Evolutionary conservation across 331 rosid species (phyloP).

Genomic region (Pyracantha coccinea): DNA sequence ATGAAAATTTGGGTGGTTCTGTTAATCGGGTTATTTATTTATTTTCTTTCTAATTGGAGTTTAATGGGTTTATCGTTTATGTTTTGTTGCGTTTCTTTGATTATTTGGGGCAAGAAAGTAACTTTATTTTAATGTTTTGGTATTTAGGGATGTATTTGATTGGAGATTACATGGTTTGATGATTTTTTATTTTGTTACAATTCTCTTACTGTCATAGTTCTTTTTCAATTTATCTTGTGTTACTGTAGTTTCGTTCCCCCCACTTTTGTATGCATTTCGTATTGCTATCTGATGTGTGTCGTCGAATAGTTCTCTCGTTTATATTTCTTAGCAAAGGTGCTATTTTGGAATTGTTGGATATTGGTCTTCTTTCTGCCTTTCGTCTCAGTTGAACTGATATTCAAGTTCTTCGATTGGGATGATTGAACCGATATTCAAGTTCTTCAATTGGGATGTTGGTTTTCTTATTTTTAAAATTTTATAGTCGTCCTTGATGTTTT

Average conservation of each 20-base stretch:
- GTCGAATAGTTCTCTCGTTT: not conserved
- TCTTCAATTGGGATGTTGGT: no score
- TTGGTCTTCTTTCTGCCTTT: not conserved
- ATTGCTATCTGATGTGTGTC: not conserved
- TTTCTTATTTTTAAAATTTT: no score
- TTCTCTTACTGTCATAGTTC: not conserved
- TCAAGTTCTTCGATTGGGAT: constrained; percentile 7
- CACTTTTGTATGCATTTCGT: not conserved
- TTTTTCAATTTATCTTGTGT: not conserved
- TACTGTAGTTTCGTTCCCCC: not conserved
- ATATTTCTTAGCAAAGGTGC: not conserved
- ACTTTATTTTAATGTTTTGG: not conserved
- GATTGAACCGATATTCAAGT: not conserved
- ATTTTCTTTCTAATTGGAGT: not conserved
- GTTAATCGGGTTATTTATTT: not conserved
- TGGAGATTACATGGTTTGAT: not conserved
- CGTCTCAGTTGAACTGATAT: not conserved
- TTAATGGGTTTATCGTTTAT: not conserved
- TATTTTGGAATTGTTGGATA: not conserved
- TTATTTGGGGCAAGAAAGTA: not conserved
- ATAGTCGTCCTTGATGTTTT: not conserved
- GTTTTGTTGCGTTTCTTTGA: not conserved
- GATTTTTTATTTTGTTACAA: not conserved
- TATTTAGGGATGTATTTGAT: not conserved
- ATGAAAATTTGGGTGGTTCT: not conserved